A percentile compares a stretch with the other conserved stretches of the same genome.
Conservation (phyloP, 176 grass and related monocot genomes). For the Phoenix dactylifera region DNA sequence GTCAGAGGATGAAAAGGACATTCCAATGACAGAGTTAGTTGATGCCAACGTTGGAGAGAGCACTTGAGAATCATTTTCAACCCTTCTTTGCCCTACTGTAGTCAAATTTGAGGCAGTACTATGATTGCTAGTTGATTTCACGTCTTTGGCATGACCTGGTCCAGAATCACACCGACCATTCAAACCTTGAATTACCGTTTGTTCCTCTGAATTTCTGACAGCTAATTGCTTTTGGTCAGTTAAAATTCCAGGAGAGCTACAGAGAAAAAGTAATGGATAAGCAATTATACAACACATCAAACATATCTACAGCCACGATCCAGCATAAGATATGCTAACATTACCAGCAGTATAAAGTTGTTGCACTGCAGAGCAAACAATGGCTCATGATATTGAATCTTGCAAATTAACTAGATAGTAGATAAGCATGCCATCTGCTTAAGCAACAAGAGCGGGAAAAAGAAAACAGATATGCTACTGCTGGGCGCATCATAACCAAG, state of each 20-base stretch:
- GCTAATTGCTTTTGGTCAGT: conserved; percentile 17
- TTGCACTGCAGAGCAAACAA: neutral
- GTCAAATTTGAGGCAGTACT: conserved; percentile 13
- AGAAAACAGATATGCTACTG: too few species aligned
- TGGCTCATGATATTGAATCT: neutral
- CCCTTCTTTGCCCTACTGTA: conserved; percentile 21
- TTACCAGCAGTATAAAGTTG: neutral
- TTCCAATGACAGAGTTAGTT: conserved; percentile 31
- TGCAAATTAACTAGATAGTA: neutral
- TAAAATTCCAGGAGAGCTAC: conserved; percentile 46
- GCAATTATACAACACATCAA: conserved; percentile 5
- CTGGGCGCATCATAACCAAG: too few species aligned
- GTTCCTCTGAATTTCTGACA: conserved; percentile 24
- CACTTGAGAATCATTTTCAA: conserved; percentile 5
- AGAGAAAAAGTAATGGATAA: conserved; percentile 32
- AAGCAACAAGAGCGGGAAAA: too few species aligned
- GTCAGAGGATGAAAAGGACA: conserved; percentile 65
- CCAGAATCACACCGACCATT: conserved; percentile 10
- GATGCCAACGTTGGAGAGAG: conserved; percentile 18
- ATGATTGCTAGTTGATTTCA: conserved; percentile 25
- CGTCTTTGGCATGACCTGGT: conserved; percentile 22
- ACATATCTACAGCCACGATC: neutral
- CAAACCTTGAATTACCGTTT: conserved; percentile 20
- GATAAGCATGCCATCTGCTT: too few species aligned
- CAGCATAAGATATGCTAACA: neutral